A percentile compares a stretch with the other conserved stretches of the same genome.
Evolutionary conservation across 352 stramenopile species (phyloP).

Genomic region (Phytophthora lateralis): DNA sequence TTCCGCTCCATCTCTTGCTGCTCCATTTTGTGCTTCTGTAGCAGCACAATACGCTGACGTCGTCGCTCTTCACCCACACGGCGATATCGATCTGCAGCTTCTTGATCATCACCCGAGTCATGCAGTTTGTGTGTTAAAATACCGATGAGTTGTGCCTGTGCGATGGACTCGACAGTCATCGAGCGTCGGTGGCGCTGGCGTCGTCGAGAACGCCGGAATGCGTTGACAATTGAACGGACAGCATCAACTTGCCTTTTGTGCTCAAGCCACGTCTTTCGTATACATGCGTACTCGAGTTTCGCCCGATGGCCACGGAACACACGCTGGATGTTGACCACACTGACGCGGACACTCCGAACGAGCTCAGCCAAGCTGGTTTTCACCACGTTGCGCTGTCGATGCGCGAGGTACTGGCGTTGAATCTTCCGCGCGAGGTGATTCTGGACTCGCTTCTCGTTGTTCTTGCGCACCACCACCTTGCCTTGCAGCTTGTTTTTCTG

Average conservation of each 20-base stretch:
- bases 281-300: slow-evolving; percentile 42
- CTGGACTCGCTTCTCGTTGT: slow-evolving; percentile 43
- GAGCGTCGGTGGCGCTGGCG: slow-evolving; percentile 47
- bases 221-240: slow-evolving; percentile 42
- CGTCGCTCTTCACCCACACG: slow-evolving; percentile 56
- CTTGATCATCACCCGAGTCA: slow-evolving; percentile 22
- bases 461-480: slow-evolving; percentile 51
- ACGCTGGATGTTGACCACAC: slow-evolving; percentile 58
- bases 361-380: slow-evolving; percentile 44
- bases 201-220: slow-evolving; percentile 54
- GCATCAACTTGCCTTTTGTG: slow-evolving; percentile 30
- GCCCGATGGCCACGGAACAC: slow-evolving; percentile 53
- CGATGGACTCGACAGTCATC: slow-evolving; percentile 65
- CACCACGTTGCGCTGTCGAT: slow-evolving; percentile 42
- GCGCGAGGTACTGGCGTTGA: slow-evolving; percentile 54
- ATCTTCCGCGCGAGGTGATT: slow-evolving; percentile 55
- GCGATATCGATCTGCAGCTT: slow-evolving; percentile 47
- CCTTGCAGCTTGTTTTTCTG: slow-evolving; percentile 54
- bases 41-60: slow-evolving; percentile 55
- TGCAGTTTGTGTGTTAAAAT: slow-evolving; percentile 49
- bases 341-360: slow-evolving; percentile 30
- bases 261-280: slow-evolving; percentile 29
- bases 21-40: slow-evolving; percentile 60
- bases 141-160: slow-evolving; percentile 52
- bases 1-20: slow-evolving; percentile 54